phyloP scores from a whole-genome alignment of 2,329 filamentous ascomycete genomes.

The Cladosporium phlei region DNA sequence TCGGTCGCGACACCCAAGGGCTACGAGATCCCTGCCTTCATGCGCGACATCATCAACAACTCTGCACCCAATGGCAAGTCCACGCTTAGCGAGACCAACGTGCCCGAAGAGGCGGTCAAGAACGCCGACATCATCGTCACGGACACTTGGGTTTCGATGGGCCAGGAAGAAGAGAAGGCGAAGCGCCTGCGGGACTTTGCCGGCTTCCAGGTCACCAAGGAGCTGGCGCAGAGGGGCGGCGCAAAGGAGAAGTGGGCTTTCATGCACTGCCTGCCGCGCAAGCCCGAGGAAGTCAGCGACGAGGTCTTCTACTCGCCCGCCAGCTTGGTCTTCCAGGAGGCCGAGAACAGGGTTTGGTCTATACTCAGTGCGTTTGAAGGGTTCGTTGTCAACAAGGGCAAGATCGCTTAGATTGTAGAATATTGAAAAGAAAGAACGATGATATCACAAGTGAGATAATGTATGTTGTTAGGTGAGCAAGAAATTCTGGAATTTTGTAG shows the following conservation, averaged over 20 bases:
- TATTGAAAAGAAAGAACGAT: neutral
- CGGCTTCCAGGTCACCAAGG: conserved; percentile 86
- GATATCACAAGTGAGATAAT: neutral
- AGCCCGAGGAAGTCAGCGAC: conserved; percentile 87
- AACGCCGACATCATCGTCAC: conserved; percentile 87
- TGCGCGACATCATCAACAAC: conserved; percentile 66
- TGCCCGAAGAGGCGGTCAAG: conserved; percentile 80
- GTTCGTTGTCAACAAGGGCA: conserved; percentile 92
- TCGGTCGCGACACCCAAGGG: conserved; percentile 80
- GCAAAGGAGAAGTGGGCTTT: conserved; percentile 92
- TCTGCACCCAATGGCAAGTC: conserved; percentile 36
- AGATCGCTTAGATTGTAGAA: conserved; percentile 44
- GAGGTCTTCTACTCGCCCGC: conserved; percentile 86
- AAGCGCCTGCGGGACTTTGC: conserved; percentile 75
- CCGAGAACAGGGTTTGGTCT: conserved; percentile 90
- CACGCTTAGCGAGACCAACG: conserved; percentile 63
- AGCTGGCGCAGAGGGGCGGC: conserved; percentile 75
- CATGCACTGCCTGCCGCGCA: conserved; percentile 94
- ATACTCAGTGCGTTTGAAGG: conserved; percentile 76
- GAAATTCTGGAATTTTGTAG: too few species aligned
- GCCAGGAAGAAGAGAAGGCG: conserved; percentile 79
- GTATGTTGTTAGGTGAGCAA: too few species aligned
- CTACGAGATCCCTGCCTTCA: conserved; percentile 72
- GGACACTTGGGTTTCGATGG: conserved; percentile 98
- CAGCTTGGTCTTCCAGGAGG: conserved; percentile 88